phyloP scores from a whole-genome alignment of 2,329 filamentous ascomycete species.

The Aschersonia sp. region DNA sequence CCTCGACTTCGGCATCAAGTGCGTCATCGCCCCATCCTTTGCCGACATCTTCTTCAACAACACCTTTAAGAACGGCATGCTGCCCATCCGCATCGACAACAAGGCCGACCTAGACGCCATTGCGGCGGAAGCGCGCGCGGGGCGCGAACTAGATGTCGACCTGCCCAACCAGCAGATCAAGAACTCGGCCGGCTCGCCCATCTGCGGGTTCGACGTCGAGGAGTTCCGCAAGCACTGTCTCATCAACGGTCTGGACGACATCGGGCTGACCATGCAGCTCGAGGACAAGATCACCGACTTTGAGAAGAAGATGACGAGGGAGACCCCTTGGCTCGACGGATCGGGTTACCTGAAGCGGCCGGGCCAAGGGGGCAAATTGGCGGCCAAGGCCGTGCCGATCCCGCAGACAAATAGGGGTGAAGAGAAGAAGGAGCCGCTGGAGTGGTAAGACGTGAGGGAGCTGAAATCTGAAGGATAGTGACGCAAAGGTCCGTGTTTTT shows the following conservation, averaged over 20 bases:
- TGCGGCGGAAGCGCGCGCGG: constrained; percentile 62
- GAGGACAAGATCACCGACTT: constrained; percentile 79
- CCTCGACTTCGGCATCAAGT: constrained; percentile 91
- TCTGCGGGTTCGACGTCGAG: constrained; percentile 77
- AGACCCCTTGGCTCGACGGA: constrained; percentile 88
- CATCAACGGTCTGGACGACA: constrained; percentile 87
- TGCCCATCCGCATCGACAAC: constrained; percentile 67
- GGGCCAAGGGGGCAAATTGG: constrained; percentile 38
- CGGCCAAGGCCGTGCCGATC: constrained; percentile 50
- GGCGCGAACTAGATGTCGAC: constrained; percentile 78
- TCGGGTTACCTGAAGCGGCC: constrained; percentile 54
- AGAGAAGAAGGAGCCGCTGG: constrained; percentile 69
- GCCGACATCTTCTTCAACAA: constrained; percentile 92
- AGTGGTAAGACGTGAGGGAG: constrained; percentile 47
- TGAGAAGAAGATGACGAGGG: constrained; percentile 59
- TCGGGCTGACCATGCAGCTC: constrained; percentile 84
- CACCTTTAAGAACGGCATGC: constrained; percentile 99
- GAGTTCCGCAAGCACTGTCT: constrained; percentile 91
- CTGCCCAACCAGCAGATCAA: constrained; percentile 74
- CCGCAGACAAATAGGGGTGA: constrained; percentile 84
- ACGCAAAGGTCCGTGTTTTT: neutral
- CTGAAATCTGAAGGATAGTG: neutral
- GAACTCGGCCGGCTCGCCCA: constrained; percentile 55
- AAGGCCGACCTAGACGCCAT: constrained; percentile 52
- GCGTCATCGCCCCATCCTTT: constrained; percentile 74